Conservation (phyloP, 345 rosid genomes). For the Hibiscus tridactylites region DNA sequence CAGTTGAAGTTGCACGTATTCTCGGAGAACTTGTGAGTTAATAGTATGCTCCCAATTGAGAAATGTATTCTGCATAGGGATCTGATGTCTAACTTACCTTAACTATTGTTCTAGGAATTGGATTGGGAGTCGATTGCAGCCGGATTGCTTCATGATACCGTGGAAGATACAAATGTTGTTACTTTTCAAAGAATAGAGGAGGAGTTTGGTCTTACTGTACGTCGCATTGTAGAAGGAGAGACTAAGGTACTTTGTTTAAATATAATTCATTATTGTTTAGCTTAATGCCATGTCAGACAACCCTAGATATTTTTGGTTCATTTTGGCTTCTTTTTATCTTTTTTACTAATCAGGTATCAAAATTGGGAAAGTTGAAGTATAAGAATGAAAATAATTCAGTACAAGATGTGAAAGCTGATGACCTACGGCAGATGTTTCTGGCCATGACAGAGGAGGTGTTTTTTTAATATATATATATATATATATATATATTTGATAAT, state of each 20-base stretch:
- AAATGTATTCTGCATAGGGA: constrained; percentile 10
- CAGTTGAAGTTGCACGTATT: constrained; percentile 93
- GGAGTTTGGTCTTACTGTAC: constrained; percentile 80
- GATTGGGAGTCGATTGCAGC: constrained; percentile 99
- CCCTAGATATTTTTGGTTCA: constrained; percentile 6
- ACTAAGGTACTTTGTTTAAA: constrained; percentile 61
- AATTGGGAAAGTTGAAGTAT: constrained; percentile 85
- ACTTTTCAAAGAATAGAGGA: constrained; percentile 87
- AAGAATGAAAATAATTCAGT: constrained; percentile 59
- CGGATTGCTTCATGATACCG: constrained; percentile 95
- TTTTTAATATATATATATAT: neutral
- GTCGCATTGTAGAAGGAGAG: constrained; percentile 97
- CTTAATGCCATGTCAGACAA: constrained; percentile 3
- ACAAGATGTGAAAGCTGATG: constrained; percentile 98
- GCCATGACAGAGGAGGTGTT: constrained; percentile 97
- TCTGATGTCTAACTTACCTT: constrained; percentile 17
- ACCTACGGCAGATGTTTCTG: constrained; percentile 92
- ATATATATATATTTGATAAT: neutral
- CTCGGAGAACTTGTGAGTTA: constrained; percentile 89
- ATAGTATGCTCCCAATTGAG: constrained; percentile 3
- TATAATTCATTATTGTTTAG: neutral
- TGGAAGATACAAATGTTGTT: constrained; percentile 89
- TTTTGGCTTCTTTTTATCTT: neutral
- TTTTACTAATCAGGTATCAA: constrained; percentile 60
- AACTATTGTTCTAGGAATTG: constrained; percentile 53